Base-by-base conservation (phyloP, 495 filamentous ascomycete species). In the Emericellopsis terricola region DNA sequence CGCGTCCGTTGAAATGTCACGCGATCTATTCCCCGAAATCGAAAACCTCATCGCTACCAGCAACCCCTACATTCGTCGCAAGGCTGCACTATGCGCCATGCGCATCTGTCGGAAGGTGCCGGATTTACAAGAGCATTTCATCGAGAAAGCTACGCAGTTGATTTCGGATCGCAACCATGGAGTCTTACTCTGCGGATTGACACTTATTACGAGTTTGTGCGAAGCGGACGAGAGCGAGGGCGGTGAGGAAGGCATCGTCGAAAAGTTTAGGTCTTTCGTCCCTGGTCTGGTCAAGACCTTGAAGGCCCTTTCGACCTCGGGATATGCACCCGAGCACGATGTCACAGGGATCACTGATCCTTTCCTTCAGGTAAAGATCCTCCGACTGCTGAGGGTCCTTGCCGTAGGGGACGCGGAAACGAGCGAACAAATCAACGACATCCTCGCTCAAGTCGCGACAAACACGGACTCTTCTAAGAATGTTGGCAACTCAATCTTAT, bases 31-130 rank as follows among this genome's bases (percentile, higher is more conserved):
- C 56, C 65, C 80, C 42, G 85, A 97, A 65, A 78, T 97, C 43
- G 91, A 96, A 57, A 76, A 60, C 27, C 72, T 96, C 14, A 59
- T 94, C 36, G 82, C 84, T 9, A 92, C 82, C 19, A 77, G 83
- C 23, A 97, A 97, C 52, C 87, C 89, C 8, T 97, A 97, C 45
- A 93, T 96, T 48, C 75, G 87, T 32, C 73, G 89, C 32, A 97
- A 97, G 65, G 89, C 91, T 21, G 91, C 89, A 4, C 68, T 97
- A n/a, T 97, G 89, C 54, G 89, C 89, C n/a, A 97, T 97, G 91
- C 71, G 91, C 26, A 92, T 97, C 59, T 94, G 85, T 58, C 75
- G 85, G 42, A 97, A 97, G 55, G 91, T 96, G 28, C 89, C 89
- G 4, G 89, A 97, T 49, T 65, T 97, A 23, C 83, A 94, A 56